These are phyloP conservation scores for Trichoderma virens DNA, from an alignment of 495 filamentous ascomycete species.

Conservation along the genomic window DNA sequence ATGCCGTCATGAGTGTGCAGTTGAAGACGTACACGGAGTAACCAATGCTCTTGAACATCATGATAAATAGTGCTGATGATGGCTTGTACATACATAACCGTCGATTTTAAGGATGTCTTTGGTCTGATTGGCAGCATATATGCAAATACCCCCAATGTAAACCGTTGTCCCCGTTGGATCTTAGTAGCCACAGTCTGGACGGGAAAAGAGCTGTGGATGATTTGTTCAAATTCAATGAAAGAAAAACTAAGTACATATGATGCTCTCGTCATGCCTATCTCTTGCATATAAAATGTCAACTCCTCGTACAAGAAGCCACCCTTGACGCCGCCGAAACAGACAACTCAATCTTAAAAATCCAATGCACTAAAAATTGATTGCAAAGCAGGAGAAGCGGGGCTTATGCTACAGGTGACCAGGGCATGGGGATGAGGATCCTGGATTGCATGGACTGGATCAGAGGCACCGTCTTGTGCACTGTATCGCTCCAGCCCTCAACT, in stretches of 20 bases:
- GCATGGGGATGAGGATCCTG: conserved; percentile 85
- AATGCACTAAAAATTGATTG: neutral
- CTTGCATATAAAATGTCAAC: conserved; percentile 17
- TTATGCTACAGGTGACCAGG: conserved; percentile 87
- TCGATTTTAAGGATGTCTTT: too few species aligned
- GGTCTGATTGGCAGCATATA: too few species aligned
- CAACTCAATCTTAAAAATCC: neutral
- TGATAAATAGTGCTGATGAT: too few species aligned
- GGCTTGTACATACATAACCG: neutral
- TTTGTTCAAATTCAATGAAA: neutral
- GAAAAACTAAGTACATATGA: neutral
- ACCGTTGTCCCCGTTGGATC: neutral
- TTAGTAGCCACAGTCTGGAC: neutral
- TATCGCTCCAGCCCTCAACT: conserved; percentile 93
- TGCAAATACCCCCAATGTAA: neutral
- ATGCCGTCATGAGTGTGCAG: conserved; percentile 63
- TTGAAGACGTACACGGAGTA: neutral
- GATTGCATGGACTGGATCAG: conserved; percentile 96
- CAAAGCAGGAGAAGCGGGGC: neutral
- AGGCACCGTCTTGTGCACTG: conserved; percentile 96
- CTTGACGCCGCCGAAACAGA: neutral
- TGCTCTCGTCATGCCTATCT: conserved; percentile 3
- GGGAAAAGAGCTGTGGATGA: too few species aligned
- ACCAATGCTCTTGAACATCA: too few species aligned
- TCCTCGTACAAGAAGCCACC: neutral